Base-by-base conservation (phyloP, 2,329 filamentous ascomycete species). In the Cytospora mali region DNA sequence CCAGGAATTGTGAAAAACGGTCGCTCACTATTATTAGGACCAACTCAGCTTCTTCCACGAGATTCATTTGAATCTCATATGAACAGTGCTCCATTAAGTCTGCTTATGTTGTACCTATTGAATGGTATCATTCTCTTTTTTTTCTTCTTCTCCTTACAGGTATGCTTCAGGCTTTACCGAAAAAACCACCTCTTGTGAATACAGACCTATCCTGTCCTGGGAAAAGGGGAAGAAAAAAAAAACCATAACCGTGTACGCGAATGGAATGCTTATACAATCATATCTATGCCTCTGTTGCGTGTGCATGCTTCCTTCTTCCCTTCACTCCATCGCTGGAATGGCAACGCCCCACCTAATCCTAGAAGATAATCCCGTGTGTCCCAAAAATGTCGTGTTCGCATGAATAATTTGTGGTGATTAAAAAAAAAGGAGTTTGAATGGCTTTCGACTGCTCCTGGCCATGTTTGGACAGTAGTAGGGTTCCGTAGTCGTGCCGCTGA, bases 391-490 rank as follows among this genome's bases (percentile, higher is more conserved):
- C 58, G 58, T 61, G 49, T 61, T 55, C 58, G 52, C 52, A 31
- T 61, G 58, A 61, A 50, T 18, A 39, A 16, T 27, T n/a, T 55
- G 25, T 61, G 51, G 39, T 35, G 27, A 61, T 61, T 61, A 61
- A 23, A 23, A 21, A 23, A 25, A 60, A 39, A n/a, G n/a, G 16
- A 27, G 18, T 7, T 28, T 28, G 27, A 29, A 55, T 27, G 29
- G 6, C 28, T 9, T 2, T 23, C 21, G 48, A 21, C 35, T 14
- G 25, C 48, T 31, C 35, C 27, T 23, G 23, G n/a, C 27, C 46
- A n/a, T 48, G 6, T 42, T 11, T 39, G 21, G 21, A 10, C 21
- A 42, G 33, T 28, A 29, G 49, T 29, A 9, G 16, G 48, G n/a
- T n/a, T n/a, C 9, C 28, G 21, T 28, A 42, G 54, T 13, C 33